phyloP scores from a whole-genome alignment of 1,284 basidiomycete species.

The Meira nashicola region DNA sequence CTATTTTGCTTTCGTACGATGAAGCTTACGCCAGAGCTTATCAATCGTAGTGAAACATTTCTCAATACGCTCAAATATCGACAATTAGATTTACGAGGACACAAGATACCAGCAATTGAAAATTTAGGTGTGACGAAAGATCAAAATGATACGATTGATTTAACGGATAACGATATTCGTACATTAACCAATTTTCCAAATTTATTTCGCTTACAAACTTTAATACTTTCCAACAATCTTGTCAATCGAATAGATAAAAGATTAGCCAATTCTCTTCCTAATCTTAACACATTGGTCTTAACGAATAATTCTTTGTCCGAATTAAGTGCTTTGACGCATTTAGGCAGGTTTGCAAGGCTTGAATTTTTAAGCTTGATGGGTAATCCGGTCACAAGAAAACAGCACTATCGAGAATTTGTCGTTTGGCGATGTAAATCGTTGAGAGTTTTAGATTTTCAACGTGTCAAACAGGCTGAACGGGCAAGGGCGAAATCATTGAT shows the following conservation, averaged over 20 bases:
- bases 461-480: slow-evolving; percentile 69
- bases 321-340: slow-evolving; percentile 76
- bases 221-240: slow-evolving; percentile 82
- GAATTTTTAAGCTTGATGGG: slow-evolving; percentile 78
- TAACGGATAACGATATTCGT: slow-evolving; percentile 90
- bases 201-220: slow-evolving; percentile 70
- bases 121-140: slow-evolving; percentile 96
- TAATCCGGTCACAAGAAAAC: slow-evolving; percentile 86
- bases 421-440: slow-evolving; percentile 61
- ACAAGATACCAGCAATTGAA: slow-evolving; percentile 97
- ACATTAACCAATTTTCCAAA: slow-evolving; percentile 80
- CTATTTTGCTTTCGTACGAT: no score
- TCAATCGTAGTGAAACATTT: slow-evolving; percentile 69
- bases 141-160: slow-evolving; percentile 88
- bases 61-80: slow-evolving; percentile 89
- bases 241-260: slow-evolving; percentile 75
- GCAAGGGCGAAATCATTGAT: slow-evolving; percentile 34
- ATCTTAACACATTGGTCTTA: slow-evolving; percentile 65
- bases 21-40: slow-evolving; percentile 89
- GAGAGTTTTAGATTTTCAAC: slow-evolving; percentile 91
- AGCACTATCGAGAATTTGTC: slow-evolving; percentile 90
- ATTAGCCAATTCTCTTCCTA: slow-evolving; percentile 74
- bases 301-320: slow-evolving; percentile 59
- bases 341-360: slow-evolving; percentile 72
- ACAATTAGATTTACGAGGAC: slow-evolving; percentile 58